These are phyloP conservation scores for Chaetoscypha palmicola DNA, from an alignment of 2,329 filamentous ascomycete species.

Conservation along the genomic window DNA sequence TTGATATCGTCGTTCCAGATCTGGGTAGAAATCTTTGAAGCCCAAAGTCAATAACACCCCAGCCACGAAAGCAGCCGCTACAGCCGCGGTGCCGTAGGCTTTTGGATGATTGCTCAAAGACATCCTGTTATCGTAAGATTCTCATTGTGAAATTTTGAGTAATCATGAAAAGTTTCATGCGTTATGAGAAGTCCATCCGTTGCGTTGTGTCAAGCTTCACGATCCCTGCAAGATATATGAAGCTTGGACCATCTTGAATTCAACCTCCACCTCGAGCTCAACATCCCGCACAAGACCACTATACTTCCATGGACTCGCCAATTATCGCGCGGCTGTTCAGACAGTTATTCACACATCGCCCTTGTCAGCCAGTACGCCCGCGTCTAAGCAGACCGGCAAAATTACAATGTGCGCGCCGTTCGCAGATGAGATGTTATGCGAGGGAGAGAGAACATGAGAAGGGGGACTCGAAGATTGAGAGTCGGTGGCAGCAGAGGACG, in stretches of 20 bases:
- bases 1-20: slow-evolving; percentile 60
- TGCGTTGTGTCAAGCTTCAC: slow-evolving; percentile 1
- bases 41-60: slow-evolving; percentile 70
- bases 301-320: slow-evolving; percentile 67
- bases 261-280: slow-evolving; percentile 10
- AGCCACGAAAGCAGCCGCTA: slow-evolving; percentile 67
- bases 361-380: slow-evolving; percentile 49
- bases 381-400: slow-evolving; percentile 27
- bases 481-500: slow-evolving; percentile 79
- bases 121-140: slow-evolving; percentile 36
- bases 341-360: slow-evolving; percentile 72
- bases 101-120: slow-evolving; percentile 54
- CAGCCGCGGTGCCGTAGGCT: slow-evolving; percentile 57
- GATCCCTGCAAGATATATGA: slow-evolving; percentile 15
- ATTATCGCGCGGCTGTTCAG: slow-evolving; percentile 72
- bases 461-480: slow-evolving; percentile 44
- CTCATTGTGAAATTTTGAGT: slow-evolving; percentile 4
- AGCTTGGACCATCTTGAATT: slow-evolving; percentile 34
- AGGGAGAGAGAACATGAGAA: slow-evolving; percentile 13
- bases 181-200: background rate
- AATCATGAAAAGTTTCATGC: slow-evolving; percentile 11
- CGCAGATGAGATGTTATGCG: slow-evolving; percentile 31
- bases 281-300: background rate
- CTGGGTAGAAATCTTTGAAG: slow-evolving; percentile 73
- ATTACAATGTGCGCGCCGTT: slow-evolving; percentile 34